Conservation (phyloP, 2,329 filamentous ascomycete species). For the Diaporthe batatas region DNA sequence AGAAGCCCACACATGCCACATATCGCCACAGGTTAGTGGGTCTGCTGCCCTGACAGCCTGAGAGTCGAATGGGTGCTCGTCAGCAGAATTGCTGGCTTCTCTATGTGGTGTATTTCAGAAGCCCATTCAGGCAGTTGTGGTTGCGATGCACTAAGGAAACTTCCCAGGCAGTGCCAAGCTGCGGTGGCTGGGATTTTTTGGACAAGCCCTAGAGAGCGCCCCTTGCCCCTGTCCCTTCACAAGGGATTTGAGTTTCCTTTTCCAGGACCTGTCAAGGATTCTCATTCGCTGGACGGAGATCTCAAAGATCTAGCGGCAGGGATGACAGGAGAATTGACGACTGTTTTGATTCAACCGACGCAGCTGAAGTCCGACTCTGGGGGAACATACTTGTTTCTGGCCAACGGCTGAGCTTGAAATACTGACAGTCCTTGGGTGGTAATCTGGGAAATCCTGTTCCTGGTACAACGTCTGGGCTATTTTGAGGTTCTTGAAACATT, state of each 20-base stretch:
- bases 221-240: neutral
- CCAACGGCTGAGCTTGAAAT: slow-evolving; percentile 20
- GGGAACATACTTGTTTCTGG: slow-evolving; percentile 25
- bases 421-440: neutral
- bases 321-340: slow-evolving; percentile 9
- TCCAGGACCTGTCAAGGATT: slow-evolving; percentile 23
- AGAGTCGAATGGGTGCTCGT: neutral
- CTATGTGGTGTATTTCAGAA: neutral
- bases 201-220: neutral
- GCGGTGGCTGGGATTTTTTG: slow-evolving; percentile 17
- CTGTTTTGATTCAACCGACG: slow-evolving; percentile 26
- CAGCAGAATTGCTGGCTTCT: neutral
- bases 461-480: neutral
- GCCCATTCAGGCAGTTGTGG: neutral
- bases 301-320: slow-evolving; percentile 26
- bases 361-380: slow-evolving; percentile 21
- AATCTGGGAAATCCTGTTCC: neutral
- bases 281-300: slow-evolving; percentile 25
- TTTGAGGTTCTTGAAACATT: slow-evolving; percentile 9
- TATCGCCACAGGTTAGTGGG: neutral
- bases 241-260: slow-evolving; percentile 29
- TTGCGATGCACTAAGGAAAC: neutral
- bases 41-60: neutral
- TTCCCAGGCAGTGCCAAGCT: slow-evolving; percentile 16
- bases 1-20: neutral